These are phyloP conservation scores for Cladophialophora chaetospira DNA, from an alignment of 2,329 filamentous ascomycete genomes.

Conservation along the genomic window DNA sequence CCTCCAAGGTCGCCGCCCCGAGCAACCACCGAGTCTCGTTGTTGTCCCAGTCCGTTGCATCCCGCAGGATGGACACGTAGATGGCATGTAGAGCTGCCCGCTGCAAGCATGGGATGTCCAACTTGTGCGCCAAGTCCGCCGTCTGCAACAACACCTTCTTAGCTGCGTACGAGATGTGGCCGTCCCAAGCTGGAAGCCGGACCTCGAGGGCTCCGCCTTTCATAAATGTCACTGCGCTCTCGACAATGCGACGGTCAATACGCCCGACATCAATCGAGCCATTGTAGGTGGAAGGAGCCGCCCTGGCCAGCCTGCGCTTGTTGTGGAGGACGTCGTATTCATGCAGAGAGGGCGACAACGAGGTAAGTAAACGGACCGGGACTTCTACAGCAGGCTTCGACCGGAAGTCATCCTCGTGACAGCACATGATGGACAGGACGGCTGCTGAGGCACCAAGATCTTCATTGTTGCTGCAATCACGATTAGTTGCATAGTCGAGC, in stretches of 20 bases:
- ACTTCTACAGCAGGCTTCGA: not conserved
- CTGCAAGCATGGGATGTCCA: not conserved
- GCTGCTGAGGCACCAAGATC: not conserved
- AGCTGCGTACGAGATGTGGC: not conserved
- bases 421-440: not conserved
- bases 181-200: not conserved
- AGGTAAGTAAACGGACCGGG: not conserved
- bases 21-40: not conserved
- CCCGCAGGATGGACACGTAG: not conserved
- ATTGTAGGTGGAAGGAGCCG: not conserved
- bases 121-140: not conserved
- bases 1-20: not conserved
- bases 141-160: not conserved
- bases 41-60: not conserved
- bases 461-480: not conserved
- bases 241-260: not conserved
- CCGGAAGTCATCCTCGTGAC: not conserved
- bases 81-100: not conserved
- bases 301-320: not conserved
- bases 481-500: not conserved
- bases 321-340: not conserved
- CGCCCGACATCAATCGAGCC: not conserved
- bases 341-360: not conserved
- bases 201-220: not conserved
- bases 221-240: not conserved